Evolutionary conservation across 768 basidiomycete genomes (phyloP).

Genomic region (Phallus indusiatus): DNA sequence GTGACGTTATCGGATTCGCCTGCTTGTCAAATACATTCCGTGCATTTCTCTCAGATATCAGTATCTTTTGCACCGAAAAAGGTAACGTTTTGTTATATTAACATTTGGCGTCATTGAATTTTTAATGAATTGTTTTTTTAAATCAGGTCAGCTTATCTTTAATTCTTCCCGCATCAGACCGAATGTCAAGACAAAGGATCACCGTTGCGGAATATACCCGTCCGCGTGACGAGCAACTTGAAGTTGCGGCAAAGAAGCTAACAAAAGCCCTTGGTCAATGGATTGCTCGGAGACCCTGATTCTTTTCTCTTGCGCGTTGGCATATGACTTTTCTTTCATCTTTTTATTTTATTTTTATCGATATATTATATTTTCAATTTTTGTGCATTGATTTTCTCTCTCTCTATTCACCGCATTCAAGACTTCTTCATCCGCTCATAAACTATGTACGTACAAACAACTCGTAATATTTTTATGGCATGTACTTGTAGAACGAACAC

Average conservation of each 20-base stretch:
- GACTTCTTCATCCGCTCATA: background rate
- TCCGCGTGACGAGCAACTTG: conserved; percentile 43
- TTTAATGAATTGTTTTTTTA: background rate
- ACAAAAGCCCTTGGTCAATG: conserved; percentile 38
- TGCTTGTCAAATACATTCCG: background rate
- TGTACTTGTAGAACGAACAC: background rate
- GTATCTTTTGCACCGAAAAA: conserved; percentile 4
- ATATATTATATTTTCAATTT: too few species aligned
- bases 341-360: background rate
- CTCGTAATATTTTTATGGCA: background rate
- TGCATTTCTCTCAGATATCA: background rate
- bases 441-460: background rate
- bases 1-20: conserved; percentile 12
- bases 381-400: background rate
- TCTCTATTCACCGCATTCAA: background rate
- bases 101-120: background rate
- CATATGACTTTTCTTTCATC: background rate
- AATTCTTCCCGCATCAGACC: background rate
- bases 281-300: conserved; percentile 10
- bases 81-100: background rate
- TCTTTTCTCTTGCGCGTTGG: background rate
- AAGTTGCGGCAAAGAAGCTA: conserved; percentile 43
- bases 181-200: background rate
- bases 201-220: conserved; percentile 14
- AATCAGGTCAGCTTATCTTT: background rate